Conservation (phyloP, 495 filamentous ascomycete genomes). For the Astrothelium macrocarpum region DNA sequence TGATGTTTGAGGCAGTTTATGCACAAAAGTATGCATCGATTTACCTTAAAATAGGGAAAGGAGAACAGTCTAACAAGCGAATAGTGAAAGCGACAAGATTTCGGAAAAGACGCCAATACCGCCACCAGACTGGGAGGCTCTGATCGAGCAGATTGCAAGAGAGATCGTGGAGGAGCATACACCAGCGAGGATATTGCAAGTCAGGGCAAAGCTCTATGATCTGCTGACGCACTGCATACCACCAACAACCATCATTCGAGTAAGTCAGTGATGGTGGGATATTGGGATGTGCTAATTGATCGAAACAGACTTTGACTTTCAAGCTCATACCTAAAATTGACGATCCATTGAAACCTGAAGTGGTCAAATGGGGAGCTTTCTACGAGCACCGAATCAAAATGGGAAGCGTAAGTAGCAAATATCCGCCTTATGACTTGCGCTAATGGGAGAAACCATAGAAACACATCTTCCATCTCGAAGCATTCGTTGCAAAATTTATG, state of each 20-base stretch:
- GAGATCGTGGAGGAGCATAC: constrained; percentile 89
- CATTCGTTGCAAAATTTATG: constrained; percentile 98
- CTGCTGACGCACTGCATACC: constrained; percentile 95
- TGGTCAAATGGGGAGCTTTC: constrained; percentile 92
- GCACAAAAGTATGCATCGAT: constrained; percentile 70
- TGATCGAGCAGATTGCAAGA: constrained; percentile 75
- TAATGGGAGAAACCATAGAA: constrained; percentile 43
- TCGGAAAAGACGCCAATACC: constrained; percentile 81
- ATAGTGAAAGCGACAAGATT: constrained; percentile 65
- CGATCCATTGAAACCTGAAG: constrained; percentile 77
- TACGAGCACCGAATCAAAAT: constrained; percentile 89
- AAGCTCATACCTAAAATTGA: constrained; percentile 81
- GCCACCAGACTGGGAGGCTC: constrained; percentile 89
- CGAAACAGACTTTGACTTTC: constrained; percentile 64
- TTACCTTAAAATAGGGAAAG: background rate
- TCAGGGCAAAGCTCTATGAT: constrained; percentile 89
- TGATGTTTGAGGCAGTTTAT: constrained; percentile 95
- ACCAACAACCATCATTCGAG: constrained; percentile 82
- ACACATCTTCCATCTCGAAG: constrained; percentile 95
- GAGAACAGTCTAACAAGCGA: constrained; percentile 15
- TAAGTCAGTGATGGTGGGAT: constrained; percentile 17
- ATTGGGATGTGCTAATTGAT: constrained; percentile 6
- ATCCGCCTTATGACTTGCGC: background rate
- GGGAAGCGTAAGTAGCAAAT: constrained; percentile 49
- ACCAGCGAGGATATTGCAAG: constrained; percentile 72